Conservation (phyloP, 306 rosid genomes). For the Inga laurina region DNA sequence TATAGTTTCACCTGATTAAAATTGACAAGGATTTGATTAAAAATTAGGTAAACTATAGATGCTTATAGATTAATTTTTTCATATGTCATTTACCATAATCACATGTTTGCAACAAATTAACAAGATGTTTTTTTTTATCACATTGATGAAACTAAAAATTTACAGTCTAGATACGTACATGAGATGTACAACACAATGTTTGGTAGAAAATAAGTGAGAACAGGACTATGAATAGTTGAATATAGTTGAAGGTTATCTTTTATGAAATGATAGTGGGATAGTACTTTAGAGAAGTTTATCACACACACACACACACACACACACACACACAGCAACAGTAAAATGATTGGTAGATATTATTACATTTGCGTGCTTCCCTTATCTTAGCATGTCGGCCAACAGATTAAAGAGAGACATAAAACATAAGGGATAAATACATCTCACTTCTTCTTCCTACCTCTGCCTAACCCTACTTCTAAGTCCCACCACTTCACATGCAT, state of each 20-base stretch:
- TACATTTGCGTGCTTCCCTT: background rate
- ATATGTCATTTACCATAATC: no score
- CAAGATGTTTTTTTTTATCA: no score
- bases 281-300: constrained; percentile 6
- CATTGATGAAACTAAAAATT: background rate
- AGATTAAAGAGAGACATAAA: background rate
- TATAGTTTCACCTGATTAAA: no score
- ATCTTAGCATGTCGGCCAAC: constrained; percentile 31
- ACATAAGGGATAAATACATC: constrained; percentile 1
- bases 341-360: constrained; percentile 21
- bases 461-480: constrained; percentile 29
- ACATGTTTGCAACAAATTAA: no score
- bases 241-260: background rate
- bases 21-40: no score
- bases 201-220: background rate
- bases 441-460: constrained; percentile 4
- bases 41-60: no score
- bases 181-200: background rate
- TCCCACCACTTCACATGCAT: constrained; percentile 39
- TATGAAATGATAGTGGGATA: constrained; percentile 22
- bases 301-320: background rate
- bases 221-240: background rate
- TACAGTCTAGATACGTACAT: background rate
- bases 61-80: no score
- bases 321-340: constrained; percentile 3